A percentile compares a stretch with the other conserved stretches of the same genome.
These are phyloP conservation scores for Gliomastix tumulicola DNA, from an alignment of 2,329 filamentous ascomycete genomes.

Conservation along the genomic window DNA sequence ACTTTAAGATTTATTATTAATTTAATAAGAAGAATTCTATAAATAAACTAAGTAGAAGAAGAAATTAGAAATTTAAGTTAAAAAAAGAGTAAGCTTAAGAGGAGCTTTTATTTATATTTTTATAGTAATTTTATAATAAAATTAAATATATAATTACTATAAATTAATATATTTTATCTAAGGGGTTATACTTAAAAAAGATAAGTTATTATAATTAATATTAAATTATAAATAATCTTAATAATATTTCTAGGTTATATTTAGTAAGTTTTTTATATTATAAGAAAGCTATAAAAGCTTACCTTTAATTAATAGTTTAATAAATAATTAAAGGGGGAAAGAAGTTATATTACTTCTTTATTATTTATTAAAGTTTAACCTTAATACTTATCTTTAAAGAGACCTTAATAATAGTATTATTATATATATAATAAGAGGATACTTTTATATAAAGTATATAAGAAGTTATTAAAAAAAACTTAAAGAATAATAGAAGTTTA, in stretches of 20 bases:
- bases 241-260: not conserved
- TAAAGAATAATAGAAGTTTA: not conserved
- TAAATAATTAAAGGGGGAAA: no score
- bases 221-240: not conserved
- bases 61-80: no score
- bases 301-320: not conserved
- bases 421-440: no score
- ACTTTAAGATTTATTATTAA: not conserved
- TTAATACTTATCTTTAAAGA: no score
- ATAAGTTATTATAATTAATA: not conserved
- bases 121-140: not conserved
- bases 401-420: no score
- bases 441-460: not conserved
- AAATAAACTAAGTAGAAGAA: no score
- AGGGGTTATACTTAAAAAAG: not conserved
- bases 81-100: no score
- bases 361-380: no score
- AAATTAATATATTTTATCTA: not conserved
- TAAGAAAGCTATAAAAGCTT: not conserved
- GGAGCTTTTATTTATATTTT: no score
- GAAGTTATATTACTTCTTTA: no score
- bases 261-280: not conserved
- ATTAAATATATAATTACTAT: not conserved
- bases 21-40: no score
- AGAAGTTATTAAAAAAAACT: not conserved